Conservation (phyloP, 2,329 filamentous ascomycete species). For the Nigrospora oryzae region DNA sequence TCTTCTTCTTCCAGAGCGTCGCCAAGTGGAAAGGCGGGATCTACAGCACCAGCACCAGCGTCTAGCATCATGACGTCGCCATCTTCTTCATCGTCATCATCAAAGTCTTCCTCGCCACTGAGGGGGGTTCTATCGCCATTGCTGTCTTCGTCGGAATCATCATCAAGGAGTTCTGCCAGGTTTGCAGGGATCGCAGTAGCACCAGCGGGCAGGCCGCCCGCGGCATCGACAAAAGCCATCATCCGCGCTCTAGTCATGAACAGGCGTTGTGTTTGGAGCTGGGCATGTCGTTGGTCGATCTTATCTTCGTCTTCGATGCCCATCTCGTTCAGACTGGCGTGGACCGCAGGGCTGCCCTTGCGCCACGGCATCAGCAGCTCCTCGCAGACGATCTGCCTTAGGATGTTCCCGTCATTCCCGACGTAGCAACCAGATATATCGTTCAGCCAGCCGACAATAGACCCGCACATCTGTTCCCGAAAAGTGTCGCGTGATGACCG, state of each 20-base stretch:
- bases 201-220: neutral
- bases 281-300: conserved; percentile 38
- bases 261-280: conserved; percentile 17
- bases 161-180: conserved; percentile 1
- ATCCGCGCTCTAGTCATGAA: conserved; percentile 25
- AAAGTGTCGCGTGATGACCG: conserved; percentile 91
- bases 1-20: conserved; percentile 66
- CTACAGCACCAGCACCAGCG: conserved; percentile 30
- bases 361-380: conserved; percentile 85
- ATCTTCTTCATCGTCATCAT: conserved; percentile 57
- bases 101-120: conserved; percentile 53
- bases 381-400: conserved; percentile 79
- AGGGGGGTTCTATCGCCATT: conserved; percentile 24
- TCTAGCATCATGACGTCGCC: conserved; percentile 53
- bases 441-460: conserved; percentile 89
- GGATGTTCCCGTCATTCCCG: conserved; percentile 67
- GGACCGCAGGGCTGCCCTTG: conserved; percentile 73
- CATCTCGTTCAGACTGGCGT: conserved; percentile 67
- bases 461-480: conserved; percentile 96
- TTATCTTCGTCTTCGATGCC: conserved; percentile 76
- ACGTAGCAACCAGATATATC: conserved; percentile 89
- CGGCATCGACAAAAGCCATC: conserved; percentile 4
- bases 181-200: neutral
- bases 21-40: conserved; percentile 2
- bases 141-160: conserved; percentile 32